Evolutionary conservation across 2,329 filamentous ascomycete species (phyloP).

Genomic region (Pseudonectria buxi): DNA sequence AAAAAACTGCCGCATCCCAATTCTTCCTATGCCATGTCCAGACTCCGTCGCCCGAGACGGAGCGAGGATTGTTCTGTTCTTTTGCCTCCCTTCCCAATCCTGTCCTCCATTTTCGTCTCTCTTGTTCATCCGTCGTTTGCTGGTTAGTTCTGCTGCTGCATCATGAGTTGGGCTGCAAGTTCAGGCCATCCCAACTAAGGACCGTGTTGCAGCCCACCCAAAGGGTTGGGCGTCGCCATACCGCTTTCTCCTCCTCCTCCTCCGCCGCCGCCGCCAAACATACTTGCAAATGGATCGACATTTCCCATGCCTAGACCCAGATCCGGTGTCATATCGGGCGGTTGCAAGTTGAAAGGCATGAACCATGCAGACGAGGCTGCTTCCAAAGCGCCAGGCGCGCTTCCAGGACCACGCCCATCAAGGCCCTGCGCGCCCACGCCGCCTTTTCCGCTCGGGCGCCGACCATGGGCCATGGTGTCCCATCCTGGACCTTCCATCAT

Average conservation of each 20-base stretch:
- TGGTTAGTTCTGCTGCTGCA: neutral
- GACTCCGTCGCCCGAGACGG: too few species aligned
- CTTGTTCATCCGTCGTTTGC: neutral
- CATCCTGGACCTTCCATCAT: constrained; percentile 39
- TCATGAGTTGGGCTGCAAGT: constrained; percentile 4
- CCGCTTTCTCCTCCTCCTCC: constrained; percentile 12
- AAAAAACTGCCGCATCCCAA: too few species aligned
- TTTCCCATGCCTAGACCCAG: constrained; percentile 34
- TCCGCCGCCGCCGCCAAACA: constrained; percentile 37
- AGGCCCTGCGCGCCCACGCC: constrained; percentile 21
- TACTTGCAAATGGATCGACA: constrained; percentile 42
- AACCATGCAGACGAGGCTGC: constrained; percentile 72
- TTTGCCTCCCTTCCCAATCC: too few species aligned
- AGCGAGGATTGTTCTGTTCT: too few species aligned
- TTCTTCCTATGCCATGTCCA: too few species aligned
- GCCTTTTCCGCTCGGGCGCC: constrained; percentile 22
- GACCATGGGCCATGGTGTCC: constrained; percentile 33
- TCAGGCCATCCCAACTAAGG: constrained; percentile 18
- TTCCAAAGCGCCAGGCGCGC: constrained; percentile 5
- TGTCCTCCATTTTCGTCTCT: neutral
- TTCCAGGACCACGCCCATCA: too few species aligned
- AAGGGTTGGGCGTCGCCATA: constrained; percentile 30
- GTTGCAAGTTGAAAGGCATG: constrained; percentile 86
- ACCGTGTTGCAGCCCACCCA: constrained; percentile 27
- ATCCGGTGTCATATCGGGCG: constrained; percentile 54